Evolutionary conservation across 2,329 filamentous ascomycete genomes (phyloP).

Genomic region (Phyllachora maydis): DNA sequence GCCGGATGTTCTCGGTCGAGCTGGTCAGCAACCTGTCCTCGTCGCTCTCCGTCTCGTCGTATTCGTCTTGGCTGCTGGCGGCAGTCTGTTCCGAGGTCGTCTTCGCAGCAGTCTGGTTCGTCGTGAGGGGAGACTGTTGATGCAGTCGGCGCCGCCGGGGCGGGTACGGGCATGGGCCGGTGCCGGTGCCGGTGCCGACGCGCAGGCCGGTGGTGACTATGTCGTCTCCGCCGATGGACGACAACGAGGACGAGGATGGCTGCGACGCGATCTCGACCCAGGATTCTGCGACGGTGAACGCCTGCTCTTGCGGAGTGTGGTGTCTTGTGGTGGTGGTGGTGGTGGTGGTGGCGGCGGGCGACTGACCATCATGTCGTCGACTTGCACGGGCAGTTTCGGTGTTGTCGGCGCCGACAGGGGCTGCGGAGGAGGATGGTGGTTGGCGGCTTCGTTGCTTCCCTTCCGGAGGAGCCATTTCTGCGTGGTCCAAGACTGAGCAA

Average conservation of each 20-base stretch:
- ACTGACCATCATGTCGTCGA: slow-evolving; percentile 14
- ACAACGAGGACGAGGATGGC: slow-evolving; percentile 82
- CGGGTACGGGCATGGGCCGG: no score
- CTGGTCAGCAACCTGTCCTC: slow-evolving; percentile 48
- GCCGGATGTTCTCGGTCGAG: slow-evolving; percentile 30
- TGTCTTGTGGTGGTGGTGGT: no score
- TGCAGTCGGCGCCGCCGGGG: slow-evolving; percentile 34
- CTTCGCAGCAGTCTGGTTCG: slow-evolving; percentile 17
- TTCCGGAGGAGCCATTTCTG: no score
- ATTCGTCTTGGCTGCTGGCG: slow-evolving; percentile 77
- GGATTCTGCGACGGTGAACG: slow-evolving; percentile 43
- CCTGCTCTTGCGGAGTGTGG: slow-evolving; percentile 1
- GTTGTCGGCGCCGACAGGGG: no score
- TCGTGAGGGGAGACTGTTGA: slow-evolving; percentile 15
- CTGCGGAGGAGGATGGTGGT: no score
- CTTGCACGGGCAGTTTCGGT: no score
- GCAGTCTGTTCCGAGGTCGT: no score
- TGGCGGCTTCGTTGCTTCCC: no score
- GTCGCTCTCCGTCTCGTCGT: slow-evolving; percentile 82
- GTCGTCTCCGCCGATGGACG: slow-evolving; percentile 67
- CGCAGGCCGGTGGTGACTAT: slow-evolving; percentile 77
- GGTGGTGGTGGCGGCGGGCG: background rate
- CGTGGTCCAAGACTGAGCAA: no score
- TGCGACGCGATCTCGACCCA: slow-evolving; percentile 92
- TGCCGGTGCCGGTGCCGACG: slow-evolving; percentile 45